These are phyloP conservation scores for Suhomyces chickasaworum DNA, from an alignment of 1,139 yeast species.

Conservation along the genomic window DNA sequence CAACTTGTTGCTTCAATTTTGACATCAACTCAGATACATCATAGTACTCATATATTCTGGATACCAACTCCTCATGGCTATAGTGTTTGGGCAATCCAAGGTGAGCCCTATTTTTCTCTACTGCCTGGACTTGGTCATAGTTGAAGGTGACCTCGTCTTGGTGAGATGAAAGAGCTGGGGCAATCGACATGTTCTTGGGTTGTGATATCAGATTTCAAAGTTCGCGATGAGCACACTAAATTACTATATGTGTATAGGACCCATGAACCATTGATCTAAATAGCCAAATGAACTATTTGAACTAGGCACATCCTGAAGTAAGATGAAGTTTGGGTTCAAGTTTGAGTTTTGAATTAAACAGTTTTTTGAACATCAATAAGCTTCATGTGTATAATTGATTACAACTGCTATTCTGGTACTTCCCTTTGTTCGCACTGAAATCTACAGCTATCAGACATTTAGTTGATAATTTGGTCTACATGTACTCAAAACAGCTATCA, in stretches of 20 bases:
- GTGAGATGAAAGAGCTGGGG: conserved; percentile 63
- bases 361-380: too few species aligned
- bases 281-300: too few species aligned
- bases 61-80: conserved; percentile 29
- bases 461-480: too few species aligned
- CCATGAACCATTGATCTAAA: too few species aligned
- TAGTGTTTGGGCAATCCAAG: conserved; percentile 30
- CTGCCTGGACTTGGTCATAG: conserved; percentile 36
- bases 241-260: too few species aligned
- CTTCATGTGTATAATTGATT: too few species aligned
- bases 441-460: too few species aligned
- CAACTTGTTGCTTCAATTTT: conserved; percentile 33
- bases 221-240: conserved; percentile 1
- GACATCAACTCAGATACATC: conserved; percentile 47
- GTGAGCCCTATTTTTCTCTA: conserved; percentile 26
- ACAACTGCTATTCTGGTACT: too few species aligned
- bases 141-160: conserved; percentile 56
- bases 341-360: too few species aligned
- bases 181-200: conserved; percentile 26
- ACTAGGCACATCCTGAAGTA: neutral
- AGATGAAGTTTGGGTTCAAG: too few species aligned
- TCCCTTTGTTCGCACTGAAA: too few species aligned
- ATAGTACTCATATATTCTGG: conserved; percentile 50
- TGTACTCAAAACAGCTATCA: neutral
- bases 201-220: neutral